Evolutionary conservation across 176 grass and related monocot genomes (phyloP), one percentile per base, ranked within the genome.

Genomic region (Hordeum marinum): DNA sequence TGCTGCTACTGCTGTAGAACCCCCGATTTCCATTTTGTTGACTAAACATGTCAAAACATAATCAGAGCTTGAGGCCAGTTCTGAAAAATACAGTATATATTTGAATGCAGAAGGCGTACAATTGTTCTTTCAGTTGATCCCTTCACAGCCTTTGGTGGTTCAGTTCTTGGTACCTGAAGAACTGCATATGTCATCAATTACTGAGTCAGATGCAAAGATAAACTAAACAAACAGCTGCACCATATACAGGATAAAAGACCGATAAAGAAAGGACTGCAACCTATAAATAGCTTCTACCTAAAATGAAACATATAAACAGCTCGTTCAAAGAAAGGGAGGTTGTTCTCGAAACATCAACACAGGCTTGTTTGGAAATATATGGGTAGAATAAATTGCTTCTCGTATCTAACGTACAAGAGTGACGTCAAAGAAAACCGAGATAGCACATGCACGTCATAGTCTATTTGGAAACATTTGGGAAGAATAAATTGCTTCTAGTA

Each of bases 21-120:
- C 32, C 2, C 7, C 13, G 2, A 52, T 50, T 55, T 69, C 8
- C 23, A 54, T 74, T 52, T 63, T 64, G 34, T 64, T 12, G 43
- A 83, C 24, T 39, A 31, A 88, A 70, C 2, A 68, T 50, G n/a
- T 62, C 52, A 40, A 32, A 40, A 61, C 46, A 13, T 61, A 77
- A 80, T 8, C 13, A 80, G 9, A 64, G 15, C 27, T 25, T 41
- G 66, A 84, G 20, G 61, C 72, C 4, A 23, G 9, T 42, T 54
- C 32, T 9, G 43, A 42, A 86, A 64, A 86, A 78, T 68, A 65
- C 78, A 82, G 17, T 83, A 67, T 11, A 83, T 59, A 21, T 83
- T 83, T n/a, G 13, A 73, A 48, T 74, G 59, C 41, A 82, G 54
- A 88, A 67, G 63, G 8, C 86, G 45, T 85, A 94, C 92, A 15